phyloP scores from a whole-genome alignment of 2,329 filamentous ascomycete species.

The Fusarium verticillioides region DNA sequence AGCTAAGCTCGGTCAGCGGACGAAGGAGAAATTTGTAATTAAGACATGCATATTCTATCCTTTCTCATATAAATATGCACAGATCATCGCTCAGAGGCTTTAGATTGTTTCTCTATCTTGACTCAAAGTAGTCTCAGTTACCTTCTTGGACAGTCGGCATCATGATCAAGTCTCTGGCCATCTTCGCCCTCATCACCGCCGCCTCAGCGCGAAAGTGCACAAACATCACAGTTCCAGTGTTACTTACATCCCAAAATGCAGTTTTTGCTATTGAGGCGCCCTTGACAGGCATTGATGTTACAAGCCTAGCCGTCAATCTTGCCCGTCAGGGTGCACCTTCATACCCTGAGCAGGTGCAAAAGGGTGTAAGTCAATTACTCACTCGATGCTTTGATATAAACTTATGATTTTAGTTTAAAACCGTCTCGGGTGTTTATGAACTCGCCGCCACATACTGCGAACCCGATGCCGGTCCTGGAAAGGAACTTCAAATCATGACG shows the following conservation, averaged over 20 bases:
- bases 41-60: not conserved
- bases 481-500: slow-evolving; percentile 54
- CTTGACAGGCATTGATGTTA: slow-evolving; percentile 65
- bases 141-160: not conserved
- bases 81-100: slow-evolving; percentile 7
- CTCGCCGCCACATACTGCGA: slow-evolving; percentile 71
- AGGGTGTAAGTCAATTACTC: slow-evolving; percentile 51
- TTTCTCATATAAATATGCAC: slow-evolving; percentile 26
- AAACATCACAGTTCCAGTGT: slow-evolving; percentile 67
- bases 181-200: slow-evolving; percentile 43
- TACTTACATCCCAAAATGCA: slow-evolving; percentile 64
- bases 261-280: slow-evolving; percentile 62
- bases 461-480: slow-evolving; percentile 58
- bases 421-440: slow-evolving; percentile 63
- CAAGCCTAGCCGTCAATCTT: slow-evolving; percentile 64
- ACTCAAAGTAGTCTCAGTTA: not conserved
- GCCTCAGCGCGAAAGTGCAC: slow-evolving; percentile 52
- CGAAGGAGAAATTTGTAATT: slow-evolving; percentile 29
- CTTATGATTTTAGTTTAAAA: slow-evolving; percentile 55
- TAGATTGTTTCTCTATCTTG: not conserved
- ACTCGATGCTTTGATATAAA: not conserved
- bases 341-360: slow-evolving; percentile 56
- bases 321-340: slow-evolving; percentile 60
- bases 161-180: slow-evolving; percentile 38
- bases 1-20: slow-evolving; percentile 11